Evolutionary conservation across 805 yeast genomes (phyloP).

Genomic region (Helenozyma rhizophorensis): DNA sequence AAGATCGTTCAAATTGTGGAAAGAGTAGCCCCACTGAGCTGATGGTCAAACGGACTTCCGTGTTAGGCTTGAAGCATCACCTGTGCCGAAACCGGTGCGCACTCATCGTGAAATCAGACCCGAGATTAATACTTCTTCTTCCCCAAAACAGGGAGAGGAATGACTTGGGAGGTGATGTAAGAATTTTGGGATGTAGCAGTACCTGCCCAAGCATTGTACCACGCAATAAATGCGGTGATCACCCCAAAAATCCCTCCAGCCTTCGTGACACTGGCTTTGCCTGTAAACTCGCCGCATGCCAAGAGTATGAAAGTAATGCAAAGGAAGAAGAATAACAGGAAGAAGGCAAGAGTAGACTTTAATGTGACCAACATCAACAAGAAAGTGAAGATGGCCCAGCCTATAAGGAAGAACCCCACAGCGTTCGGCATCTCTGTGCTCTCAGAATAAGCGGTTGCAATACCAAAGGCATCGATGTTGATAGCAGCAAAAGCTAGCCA

Average conservation of each 20-base stretch:
- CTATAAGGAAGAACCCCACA: conserved; percentile 33
- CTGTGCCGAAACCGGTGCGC: too few relatives aligned
- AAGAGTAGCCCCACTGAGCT: too few relatives aligned
- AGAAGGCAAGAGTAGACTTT: conserved; percentile 36
- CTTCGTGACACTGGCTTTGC: conserved; percentile 22
- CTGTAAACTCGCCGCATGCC: conserved; percentile 31
- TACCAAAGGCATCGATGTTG: conserved; percentile 55
- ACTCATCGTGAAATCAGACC: too few relatives aligned
- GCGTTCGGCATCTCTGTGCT: conserved; percentile 24
- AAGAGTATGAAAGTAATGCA: conserved; percentile 32
- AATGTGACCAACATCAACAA: conserved; percentile 32
- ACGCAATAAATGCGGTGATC: conserved; percentile 35
- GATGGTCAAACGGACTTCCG: too few relatives aligned
- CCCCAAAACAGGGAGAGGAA: too few relatives aligned
- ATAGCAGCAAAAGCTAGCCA: conserved; percentile 67
- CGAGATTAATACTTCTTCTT: too few relatives aligned
- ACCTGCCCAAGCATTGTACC: conserved; percentile 41
- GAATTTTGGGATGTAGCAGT: conserved; percentile 31
- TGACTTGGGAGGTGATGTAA: conserved; percentile 19
- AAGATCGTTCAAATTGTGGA: too few relatives aligned
- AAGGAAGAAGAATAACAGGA: conserved; percentile 27
- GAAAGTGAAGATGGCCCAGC: conserved; percentile 38
- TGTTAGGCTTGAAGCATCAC: too few relatives aligned
- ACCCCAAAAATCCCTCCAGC: conserved; percentile 43
- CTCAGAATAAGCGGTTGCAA: conserved; percentile 42